phyloP scores from a whole-genome alignment of 768 basidiomycete genomes.

The Lanmaoa rubissima region DNA sequence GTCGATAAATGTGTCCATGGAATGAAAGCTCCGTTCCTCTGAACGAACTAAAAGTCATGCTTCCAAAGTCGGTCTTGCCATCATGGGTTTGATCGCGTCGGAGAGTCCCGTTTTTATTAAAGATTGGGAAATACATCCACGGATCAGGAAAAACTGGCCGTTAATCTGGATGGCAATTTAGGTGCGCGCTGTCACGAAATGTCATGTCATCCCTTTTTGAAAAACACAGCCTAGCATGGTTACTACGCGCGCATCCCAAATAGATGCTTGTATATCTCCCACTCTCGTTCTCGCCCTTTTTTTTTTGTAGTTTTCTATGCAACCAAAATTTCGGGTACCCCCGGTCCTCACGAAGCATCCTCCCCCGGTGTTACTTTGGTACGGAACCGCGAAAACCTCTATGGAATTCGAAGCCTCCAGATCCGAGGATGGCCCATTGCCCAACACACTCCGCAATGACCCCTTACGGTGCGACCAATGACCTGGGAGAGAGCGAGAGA shows the following conservation, averaged over 20 bases:
- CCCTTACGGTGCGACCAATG: neutral
- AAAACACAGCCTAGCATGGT: neutral
- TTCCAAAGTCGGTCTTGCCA: slow-evolving; percentile 10
- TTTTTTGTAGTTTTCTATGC: neutral
- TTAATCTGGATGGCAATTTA: slow-evolving; percentile 5
- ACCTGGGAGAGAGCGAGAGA: neutral
- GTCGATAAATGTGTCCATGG: neutral
- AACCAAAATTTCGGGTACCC: neutral
- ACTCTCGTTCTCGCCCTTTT: neutral
- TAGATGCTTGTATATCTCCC: neutral
- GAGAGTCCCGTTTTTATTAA: slow-evolving; percentile 15
- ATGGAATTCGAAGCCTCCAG: slow-evolving; percentile 13
- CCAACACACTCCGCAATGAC: slow-evolving; percentile 1
- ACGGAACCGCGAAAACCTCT: slow-evolving; percentile 16
- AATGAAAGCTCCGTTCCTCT: slow-evolving; percentile 5
- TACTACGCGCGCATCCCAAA: slow-evolving; percentile 5
- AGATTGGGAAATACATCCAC: slow-evolving; percentile 13
- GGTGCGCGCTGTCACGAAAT: slow-evolving; percentile 8
- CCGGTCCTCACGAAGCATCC: slow-evolving; percentile 1
- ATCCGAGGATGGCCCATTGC: slow-evolving; percentile 11
- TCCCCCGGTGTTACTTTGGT: neutral
- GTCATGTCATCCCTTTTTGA: slow-evolving; percentile 5
- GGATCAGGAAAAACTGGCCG: slow-evolving; percentile 22
- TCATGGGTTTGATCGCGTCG: slow-evolving; percentile 7
- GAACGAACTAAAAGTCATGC: neutral